Base-by-base conservation (phyloP, 306 rosid species). In the Sicyos edulis region DNA sequence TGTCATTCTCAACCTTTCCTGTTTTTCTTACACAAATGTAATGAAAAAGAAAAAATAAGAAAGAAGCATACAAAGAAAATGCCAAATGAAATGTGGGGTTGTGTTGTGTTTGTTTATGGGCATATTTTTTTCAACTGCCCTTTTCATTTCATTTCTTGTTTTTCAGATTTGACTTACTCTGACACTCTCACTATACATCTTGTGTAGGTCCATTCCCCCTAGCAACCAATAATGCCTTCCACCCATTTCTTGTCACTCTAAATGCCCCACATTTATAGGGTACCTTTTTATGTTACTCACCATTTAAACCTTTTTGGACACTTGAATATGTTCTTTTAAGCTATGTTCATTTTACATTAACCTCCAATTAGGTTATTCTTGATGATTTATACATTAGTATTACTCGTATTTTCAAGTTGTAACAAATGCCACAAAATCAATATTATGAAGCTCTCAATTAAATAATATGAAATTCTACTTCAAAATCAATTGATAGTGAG, bases 131-230 rank as follows among this genome's bases (percentile, higher is more conserved):
- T 24, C 40, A 58, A 24, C 64, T 58, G n/a, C 34, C 64, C 34
- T 24, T 21, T 21, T 58, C 40, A 22, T 58, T 58, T 58, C 64
- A 58, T 58, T 58, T 58, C 40, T 24, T 22, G 34, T 21, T 24
- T 58, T 58, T 58, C 64, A 58, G 64, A 58, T 58, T 58, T 58
- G 64, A 58, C 64, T 58, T 58, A 58, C 34, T 22, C 64, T 58
- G 64, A 58, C 64, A 58, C n/a, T 14, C 20, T 15, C 20, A 54
- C 59, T 54, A 4, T 54, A 54, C 13, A 54, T 7, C 10, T 52
- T 54, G 20, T 58, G 64, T 58, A 22, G 64, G 64, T 21, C 64
- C 64, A 58, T 21, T 0, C 26, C 16, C 54, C 54, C 64, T 22
- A 4, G 14, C 29, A 21, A 14, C 64, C 64, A 58, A 58, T 58